Conservation (phyloP, 805 yeast species). For the Spathaspora girioi region DNA sequence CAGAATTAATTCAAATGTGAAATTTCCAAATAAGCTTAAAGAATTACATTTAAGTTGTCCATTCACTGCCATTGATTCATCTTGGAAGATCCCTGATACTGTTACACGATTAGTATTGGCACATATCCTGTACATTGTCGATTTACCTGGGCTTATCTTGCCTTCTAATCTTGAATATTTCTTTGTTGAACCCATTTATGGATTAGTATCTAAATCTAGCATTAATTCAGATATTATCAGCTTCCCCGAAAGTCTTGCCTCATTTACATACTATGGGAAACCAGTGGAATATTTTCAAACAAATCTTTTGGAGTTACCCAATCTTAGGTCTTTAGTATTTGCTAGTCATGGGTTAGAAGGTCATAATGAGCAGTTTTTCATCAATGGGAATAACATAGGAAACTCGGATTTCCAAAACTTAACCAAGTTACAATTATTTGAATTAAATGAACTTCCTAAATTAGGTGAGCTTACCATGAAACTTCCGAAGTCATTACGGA, state of each 20-base stretch:
- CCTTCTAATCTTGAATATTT: neutral
- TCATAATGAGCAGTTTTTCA: neutral
- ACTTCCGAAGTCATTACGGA: neutral
- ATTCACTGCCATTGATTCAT: conserved; percentile 1
- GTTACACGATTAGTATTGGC: neutral
- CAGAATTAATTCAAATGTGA: neutral
- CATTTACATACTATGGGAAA: neutral
- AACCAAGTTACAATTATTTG: neutral
- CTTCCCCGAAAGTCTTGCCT: neutral
- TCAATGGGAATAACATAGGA: neutral
- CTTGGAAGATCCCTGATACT: neutral
- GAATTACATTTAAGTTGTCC: neutral
- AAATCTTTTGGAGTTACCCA: neutral
- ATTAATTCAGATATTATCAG: neutral
- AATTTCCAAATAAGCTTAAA: neutral
- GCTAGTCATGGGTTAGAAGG: neutral
- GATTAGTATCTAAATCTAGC: neutral
- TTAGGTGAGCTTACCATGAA: neutral
- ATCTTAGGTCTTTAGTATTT: neutral
- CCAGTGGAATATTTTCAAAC: neutral
- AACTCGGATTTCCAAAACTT: neutral
- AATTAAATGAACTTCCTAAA: neutral
- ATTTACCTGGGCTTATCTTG: neutral
- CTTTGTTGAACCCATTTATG: neutral
- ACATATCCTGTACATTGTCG: neutral